phyloP scores from a whole-genome alignment of 352 stramenopile genomes.

The Pythium volutum region DNA sequence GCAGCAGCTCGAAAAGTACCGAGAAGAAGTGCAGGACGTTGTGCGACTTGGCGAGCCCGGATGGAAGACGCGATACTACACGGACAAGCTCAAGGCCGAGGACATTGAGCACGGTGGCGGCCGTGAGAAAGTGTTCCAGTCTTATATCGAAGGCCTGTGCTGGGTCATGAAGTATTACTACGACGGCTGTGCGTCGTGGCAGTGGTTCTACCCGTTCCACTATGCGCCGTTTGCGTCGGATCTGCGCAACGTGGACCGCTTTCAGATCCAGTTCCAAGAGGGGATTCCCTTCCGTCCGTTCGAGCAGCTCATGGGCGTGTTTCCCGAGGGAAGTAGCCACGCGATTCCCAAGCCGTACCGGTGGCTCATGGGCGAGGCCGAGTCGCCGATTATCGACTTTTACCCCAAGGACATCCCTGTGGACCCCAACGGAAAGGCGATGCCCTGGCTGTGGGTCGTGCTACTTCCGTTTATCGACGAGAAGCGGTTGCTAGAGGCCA shows the following conservation, averaged over 20 bases:
- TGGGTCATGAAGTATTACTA: conserved; percentile 99
- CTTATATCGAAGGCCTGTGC: conserved; percentile 98
- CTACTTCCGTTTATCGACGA: conserved; percentile 99
- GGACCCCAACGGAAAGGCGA: conserved; percentile 98
- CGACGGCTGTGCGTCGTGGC: conserved; percentile 97
- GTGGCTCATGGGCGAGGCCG: conserved; percentile 92
- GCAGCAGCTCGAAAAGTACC: conserved; percentile 76
- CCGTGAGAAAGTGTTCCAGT: conserved; percentile 90
- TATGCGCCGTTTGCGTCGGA: conserved; percentile 96
- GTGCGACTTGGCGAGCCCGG: conserved; percentile 94
- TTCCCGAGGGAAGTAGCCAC: conserved; percentile 92
- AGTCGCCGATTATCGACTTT: conserved; percentile 98
- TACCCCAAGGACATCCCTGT: conserved; percentile 95
- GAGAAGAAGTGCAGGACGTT: conserved; percentile 89
- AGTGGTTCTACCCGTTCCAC: conserved; percentile 99
- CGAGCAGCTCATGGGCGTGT: conserved; percentile 97
- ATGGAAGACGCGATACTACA: conserved; percentile 95
- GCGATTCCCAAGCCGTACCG: conserved; percentile 94
- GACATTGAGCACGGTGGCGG: conserved; percentile 81
- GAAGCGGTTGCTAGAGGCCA: conserved; percentile 87
- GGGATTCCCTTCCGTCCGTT: conserved; percentile 97
- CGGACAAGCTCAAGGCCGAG: conserved; percentile 82
- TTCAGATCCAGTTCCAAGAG: conserved; percentile 93
- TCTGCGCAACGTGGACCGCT: conserved; percentile 86
- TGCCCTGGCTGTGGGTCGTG: conserved; percentile 99